Conservation (phyloP, 148 eudicot genomes). For the Spergularia bocconei region DNA sequence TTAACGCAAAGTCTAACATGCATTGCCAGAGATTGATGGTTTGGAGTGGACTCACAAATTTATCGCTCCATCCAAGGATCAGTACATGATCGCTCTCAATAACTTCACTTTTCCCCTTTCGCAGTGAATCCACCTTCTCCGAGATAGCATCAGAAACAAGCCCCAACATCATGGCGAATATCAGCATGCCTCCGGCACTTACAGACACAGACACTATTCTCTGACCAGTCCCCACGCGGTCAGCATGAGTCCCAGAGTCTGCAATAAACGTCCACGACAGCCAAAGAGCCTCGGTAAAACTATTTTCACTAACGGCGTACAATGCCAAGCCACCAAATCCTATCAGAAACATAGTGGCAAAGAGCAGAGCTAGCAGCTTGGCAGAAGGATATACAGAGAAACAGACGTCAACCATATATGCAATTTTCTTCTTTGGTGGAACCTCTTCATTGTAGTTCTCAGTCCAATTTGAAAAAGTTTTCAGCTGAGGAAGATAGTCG, state of each 20-base stretch:
- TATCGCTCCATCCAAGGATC: conserved; percentile 97
- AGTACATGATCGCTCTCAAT: conserved; percentile 84
- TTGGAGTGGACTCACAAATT: conserved; percentile 52
- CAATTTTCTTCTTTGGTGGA: conserved; percentile 74
- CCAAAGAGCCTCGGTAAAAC: conserved; percentile 88
- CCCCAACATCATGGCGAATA: conserved; percentile 97
- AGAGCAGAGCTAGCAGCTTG: conserved; percentile 85
- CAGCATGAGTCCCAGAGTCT: conserved; percentile 96
- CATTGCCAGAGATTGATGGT: neutral
- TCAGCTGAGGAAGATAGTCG: conserved; percentile 56
- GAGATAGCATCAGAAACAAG: conserved; percentile 98
- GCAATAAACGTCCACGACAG: conserved; percentile 93
- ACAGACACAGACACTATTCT: conserved; percentile 87
- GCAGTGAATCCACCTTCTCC: conserved; percentile 86
- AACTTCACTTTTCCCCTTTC: conserved; percentile 97
- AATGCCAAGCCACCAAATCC: conserved; percentile 91
- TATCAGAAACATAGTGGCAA: conserved; percentile 81
- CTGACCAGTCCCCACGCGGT: conserved; percentile 74
- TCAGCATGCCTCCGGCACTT: conserved; percentile 92
- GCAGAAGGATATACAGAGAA: conserved; percentile 94
- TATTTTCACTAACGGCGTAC: conserved; percentile 73
- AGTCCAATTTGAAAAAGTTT: conserved; percentile 38
- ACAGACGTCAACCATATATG: conserved; percentile 87
- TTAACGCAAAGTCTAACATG: too few species aligned
- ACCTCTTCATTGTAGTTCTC: conserved; percentile 67